Percentiles rank a stretch among this genome's conserved stretches.
phyloP scores from a whole-genome alignment of 139 green algal species.

The Closterium sp. region DNA sequence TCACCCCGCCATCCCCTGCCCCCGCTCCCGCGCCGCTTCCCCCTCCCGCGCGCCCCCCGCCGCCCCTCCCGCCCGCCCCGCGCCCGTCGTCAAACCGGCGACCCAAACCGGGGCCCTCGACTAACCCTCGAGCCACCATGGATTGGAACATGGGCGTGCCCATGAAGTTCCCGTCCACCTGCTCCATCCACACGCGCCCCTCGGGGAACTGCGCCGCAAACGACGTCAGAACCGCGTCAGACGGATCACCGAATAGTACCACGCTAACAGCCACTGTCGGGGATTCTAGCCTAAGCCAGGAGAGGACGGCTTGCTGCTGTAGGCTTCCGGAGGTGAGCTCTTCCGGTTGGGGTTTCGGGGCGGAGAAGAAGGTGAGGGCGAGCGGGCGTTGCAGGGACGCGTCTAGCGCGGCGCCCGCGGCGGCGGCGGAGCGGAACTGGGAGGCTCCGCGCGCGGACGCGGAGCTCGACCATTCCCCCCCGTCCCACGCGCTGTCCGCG shows the following conservation, averaged over 20 bases:
- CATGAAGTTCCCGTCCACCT: constrained; percentile 18
- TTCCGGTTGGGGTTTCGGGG: constrained; percentile 10
- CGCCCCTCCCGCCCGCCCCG: not conserved
- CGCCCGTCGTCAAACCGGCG: not conserved
- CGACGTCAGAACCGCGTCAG: not conserved
- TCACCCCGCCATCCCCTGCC: too few relatives aligned
- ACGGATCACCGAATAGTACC: constrained; percentile 3
- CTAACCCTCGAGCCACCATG: not conserved
- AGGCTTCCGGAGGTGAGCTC: constrained; percentile 1
- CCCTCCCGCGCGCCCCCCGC: not conserved
- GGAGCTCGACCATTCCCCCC: too few relatives aligned
- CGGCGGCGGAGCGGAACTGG: too few relatives aligned
- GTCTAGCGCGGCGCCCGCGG: too few relatives aligned
- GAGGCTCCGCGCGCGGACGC: too few relatives aligned
- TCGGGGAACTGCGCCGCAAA: constrained; percentile 8
- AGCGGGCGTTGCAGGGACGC: not conserved
- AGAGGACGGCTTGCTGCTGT: not conserved
- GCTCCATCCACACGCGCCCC: constrained; percentile 6
- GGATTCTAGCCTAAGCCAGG: too few relatives aligned
- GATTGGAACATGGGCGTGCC: constrained; percentile 34
- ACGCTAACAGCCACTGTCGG: too few relatives aligned
- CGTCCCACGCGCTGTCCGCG: too few relatives aligned
- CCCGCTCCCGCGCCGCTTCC: too few relatives aligned
- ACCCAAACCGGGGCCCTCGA: not conserved
- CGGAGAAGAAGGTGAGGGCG: constrained; percentile 23